Base-by-base conservation (phyloP, 1,139 yeast species). In the Geotrichum siamense region DNA sequence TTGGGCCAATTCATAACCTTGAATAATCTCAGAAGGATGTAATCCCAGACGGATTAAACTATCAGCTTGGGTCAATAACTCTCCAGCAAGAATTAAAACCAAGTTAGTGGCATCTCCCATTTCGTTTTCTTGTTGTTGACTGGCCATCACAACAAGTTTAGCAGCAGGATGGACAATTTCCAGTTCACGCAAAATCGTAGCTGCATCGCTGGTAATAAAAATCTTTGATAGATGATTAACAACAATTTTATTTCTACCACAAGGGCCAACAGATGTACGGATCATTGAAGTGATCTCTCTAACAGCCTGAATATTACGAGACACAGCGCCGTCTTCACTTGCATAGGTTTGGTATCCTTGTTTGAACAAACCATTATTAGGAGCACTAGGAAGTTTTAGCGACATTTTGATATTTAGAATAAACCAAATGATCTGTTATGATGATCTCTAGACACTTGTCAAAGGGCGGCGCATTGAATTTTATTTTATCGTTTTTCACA, bases 121-220 rank as follows among this genome's bases (percentile, higher is more conserved):
- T 63, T 91, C 98, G 55, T 80, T 75, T 62, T 91, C 96, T 67
- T 91, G 98, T 68, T 91, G 98, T 61, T 89, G 86, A 17, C 94
- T 79, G 20, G 97, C 96, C 96, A 87, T 86, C 48, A 91, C 94
- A 53, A 91, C 75, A 39, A 91, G 78, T 65, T 91, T 91, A 17
- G 93, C 98, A 1, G 96, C 97, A 5, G 98, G 98, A 62, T 91
- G 98, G 38, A 91, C 91, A 52, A 93, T 85, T 55, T 91, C 97
- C 48, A 91, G 71, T 63, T 93, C 97, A 55, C 84, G 77, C 51
- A 91, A 71, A 80, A 91, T 91, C 9, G 98, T 91, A 34, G 97
- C 96, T 12, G 97, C 97, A 65, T 93, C 98, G 56, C 86, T 85
- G 38, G 98, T 91, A 53, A 91, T 78, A 60, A 87, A 85, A 29